These are phyloP conservation scores for Suhomyces sp. DNA, from an alignment of 805 yeast species.

Conservation along the genomic window DNA sequence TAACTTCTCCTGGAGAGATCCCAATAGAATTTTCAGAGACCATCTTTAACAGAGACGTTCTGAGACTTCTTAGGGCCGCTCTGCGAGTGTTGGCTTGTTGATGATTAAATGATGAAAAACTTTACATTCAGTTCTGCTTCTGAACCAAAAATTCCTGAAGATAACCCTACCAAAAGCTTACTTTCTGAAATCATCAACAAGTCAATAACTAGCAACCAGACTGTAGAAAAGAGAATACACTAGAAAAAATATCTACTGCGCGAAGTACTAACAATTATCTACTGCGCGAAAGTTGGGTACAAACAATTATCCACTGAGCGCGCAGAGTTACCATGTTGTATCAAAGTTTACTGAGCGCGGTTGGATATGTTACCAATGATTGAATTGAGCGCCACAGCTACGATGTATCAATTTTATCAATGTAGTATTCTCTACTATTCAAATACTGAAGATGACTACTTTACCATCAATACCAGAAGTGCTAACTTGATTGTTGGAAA, in stretches of 20 bases:
- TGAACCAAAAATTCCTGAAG: slow-evolving; percentile 74
- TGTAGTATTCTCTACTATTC: not conserved
- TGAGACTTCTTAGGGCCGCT: not conserved
- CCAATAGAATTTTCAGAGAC: not conserved
- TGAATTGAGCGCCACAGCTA: no score
- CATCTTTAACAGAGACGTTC: not conserved
- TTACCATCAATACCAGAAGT: slow-evolving; percentile 89
- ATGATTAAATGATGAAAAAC: slow-evolving; percentile 55
- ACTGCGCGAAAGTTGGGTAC: no score
- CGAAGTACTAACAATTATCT: no score
- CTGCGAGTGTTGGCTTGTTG: not conserved
- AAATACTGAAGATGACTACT: slow-evolving; percentile 63
- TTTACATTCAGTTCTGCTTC: slow-evolving; percentile 92
- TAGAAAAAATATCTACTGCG: no score
- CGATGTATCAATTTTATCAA: not conserved
- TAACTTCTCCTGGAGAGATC: not conserved
- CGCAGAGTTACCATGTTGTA: no score
- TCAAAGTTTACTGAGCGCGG: no score
- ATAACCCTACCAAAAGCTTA: slow-evolving; percentile 67
- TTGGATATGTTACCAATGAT: no score
- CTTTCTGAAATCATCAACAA: slow-evolving; percentile 32
- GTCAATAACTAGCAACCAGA: not conserved
- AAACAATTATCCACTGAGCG: no score
- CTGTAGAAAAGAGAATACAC: not conserved
- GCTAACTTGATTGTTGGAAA: slow-evolving; percentile 47